Base-by-base conservation (phyloP, 768 basidiomycete genomes). In the Russula vinacea region DNA sequence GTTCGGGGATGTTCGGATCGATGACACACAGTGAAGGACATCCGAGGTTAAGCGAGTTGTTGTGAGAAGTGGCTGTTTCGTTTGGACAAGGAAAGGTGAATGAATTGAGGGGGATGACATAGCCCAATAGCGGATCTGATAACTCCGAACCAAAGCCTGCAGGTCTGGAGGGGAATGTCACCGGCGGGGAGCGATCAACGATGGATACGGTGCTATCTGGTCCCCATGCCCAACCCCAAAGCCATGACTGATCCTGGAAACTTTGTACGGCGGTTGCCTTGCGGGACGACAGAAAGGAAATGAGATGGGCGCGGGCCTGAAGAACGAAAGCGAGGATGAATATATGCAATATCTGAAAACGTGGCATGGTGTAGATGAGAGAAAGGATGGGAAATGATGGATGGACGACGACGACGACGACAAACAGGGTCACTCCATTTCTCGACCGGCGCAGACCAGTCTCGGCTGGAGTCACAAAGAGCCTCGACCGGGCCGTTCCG, bases 91-190 rank as follows among this genome's bases (percentile, higher is more conserved):
- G 70, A 0, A 66, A 67, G 16, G 74, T 75, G 68, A 76, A 77
- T n/a, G 75, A 58, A 24, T 74, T 72, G 55, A 76, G 73, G 5
- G 76, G 75, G 33, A 77, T 75, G 47, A 76, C 75, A 67, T 77
- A 76, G 44, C 76, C 76, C 16, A 76, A 68, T 24, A 77, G 69
- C 2, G 74, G 73, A 60, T 89, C 86, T 60, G 74, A 78, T 50
- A 91, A 84, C 66, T 89, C 86, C 26, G 82, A 81, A 14, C 91
- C 91, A 73, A 94, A 94, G 0, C 87, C 83, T 58, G 91, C 91
- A 76, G 78, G 78, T 55, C 90, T 80, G 7, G 92, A 88, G 54
- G 79, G 78, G 72, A 89, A 93, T 3, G 83, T 83, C 62, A 92
- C 77, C 0, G 85, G 78, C 0, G 90, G 90, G 5, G 83, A 79